Percentiles rank a stretch among this genome's conserved stretches.
Evolutionary conservation across 2,329 filamentous ascomycete genomes (phyloP).

Genomic region (Curvularia lunata): DNA sequence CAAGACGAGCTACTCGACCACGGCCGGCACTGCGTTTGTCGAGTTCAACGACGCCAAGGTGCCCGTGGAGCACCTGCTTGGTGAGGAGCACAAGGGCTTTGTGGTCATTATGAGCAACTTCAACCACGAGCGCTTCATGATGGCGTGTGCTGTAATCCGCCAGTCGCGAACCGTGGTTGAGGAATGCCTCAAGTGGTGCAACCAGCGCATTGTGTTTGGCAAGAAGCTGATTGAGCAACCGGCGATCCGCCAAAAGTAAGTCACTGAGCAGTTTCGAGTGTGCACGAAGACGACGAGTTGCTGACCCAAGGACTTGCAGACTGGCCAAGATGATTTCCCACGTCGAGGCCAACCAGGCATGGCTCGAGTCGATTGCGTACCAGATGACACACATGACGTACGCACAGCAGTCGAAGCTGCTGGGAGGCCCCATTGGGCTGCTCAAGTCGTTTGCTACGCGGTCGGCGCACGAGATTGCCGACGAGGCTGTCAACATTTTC

Average conservation of each 20-base stretch:
- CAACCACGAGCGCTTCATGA: constrained; percentile 84
- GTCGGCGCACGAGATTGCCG: constrained; percentile 80
- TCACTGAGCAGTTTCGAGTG: background rate
- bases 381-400: constrained; percentile 90
- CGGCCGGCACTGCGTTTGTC: constrained; percentile 79
- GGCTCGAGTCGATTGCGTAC: constrained; percentile 83
- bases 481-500: constrained; percentile 85
- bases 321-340: constrained; percentile 87
- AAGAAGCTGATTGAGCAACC: constrained; percentile 84
- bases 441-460: constrained; percentile 81
- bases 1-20: constrained; percentile 80
- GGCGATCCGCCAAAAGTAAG: constrained; percentile 77
- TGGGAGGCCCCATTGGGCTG: constrained; percentile 81
- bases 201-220: constrained; percentile 83
- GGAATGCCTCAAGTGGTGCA: constrained; percentile 86
- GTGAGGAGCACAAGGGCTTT: constrained; percentile 85
- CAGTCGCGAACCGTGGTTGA: constrained; percentile 74
- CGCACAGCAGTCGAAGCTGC: constrained; percentile 72
- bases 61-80: constrained; percentile 76
- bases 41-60: constrained; percentile 89
- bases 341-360: constrained; percentile 81
- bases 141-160: constrained; percentile 70
- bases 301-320: constrained; percentile 46
- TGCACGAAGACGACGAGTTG: background rate
- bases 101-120: constrained; percentile 86